A percentile compares a stretch with the other conserved stretches of the same genome.
Evolutionary conservation across 129 eudicot genomes (phyloP).

Genomic region (Flaveria robusta): DNA sequence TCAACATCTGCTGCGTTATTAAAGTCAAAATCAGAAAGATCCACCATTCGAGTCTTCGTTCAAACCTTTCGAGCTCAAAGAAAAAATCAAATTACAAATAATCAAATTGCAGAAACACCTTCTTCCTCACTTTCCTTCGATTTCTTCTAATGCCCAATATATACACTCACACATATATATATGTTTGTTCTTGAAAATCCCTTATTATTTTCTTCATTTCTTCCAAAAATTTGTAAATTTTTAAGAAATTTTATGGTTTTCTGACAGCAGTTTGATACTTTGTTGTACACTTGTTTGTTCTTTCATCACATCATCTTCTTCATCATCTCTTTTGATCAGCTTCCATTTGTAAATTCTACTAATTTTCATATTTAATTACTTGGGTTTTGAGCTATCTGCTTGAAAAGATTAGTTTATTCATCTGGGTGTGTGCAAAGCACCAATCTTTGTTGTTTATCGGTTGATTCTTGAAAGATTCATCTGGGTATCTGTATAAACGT

Average conservation of each 20-base stretch:
- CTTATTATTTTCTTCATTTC: slow-evolving; percentile 29
- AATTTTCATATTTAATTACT: slow-evolving; percentile 29
- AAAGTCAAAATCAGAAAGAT: slow-evolving; percentile 39
- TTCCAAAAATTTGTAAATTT: slow-evolving; percentile 21
- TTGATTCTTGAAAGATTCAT: slow-evolving; percentile 15
- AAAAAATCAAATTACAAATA: slow-evolving; percentile 33
- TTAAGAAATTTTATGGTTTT: slow-evolving; percentile 24
- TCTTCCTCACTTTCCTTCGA: slow-evolving; percentile 30
- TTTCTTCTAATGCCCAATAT: slow-evolving; percentile 3
- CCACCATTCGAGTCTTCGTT: slow-evolving; percentile 36
- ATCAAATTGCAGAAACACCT: slow-evolving; percentile 32
- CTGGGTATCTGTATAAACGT: slow-evolving; percentile 38
- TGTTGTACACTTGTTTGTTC: slow-evolving; percentile 29
- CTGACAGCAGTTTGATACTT: slow-evolving; percentile 4
- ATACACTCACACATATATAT: background rate
- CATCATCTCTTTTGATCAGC: background rate
- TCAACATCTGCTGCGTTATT: slow-evolving; percentile 31
- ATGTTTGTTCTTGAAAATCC: slow-evolving; percentile 15
- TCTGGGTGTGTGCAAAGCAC: slow-evolving; percentile 38
- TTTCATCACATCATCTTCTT: background rate
- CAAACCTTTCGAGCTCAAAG: slow-evolving; percentile 44
- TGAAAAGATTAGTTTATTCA: slow-evolving; percentile 21
- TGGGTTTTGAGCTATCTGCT: slow-evolving; percentile 43
- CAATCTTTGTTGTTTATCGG: slow-evolving; percentile 29
- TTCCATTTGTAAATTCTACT: slow-evolving; percentile 24